A percentile compares a stretch with the other conserved stretches of the same genome.
Conservation (phyloP, 139 green algal species). For the Pseudopediastrum boryanum region DNA sequence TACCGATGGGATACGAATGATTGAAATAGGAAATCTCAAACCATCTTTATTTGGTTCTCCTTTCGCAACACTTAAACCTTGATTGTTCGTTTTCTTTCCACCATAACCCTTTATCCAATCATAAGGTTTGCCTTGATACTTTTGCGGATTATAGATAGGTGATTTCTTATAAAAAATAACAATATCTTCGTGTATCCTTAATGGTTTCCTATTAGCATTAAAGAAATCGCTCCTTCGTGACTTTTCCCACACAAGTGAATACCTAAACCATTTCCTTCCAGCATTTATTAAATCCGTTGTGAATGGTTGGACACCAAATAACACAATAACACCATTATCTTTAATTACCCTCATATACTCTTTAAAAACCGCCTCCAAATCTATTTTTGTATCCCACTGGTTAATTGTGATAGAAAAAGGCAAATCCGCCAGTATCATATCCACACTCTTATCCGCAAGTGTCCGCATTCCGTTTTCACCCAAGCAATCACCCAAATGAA, state of each 20-base stretch:
- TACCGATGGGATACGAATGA: too few relatives aligned
- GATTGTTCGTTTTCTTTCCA: background rate
- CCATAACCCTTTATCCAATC: background rate
- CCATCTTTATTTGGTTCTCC: background rate
- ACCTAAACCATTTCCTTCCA: slow-evolving; percentile 8
- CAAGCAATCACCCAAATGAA: too few relatives aligned
- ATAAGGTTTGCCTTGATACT: background rate
- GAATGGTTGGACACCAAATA: slow-evolving; percentile 10
- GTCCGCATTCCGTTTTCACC: too few relatives aligned
- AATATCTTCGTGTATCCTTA: slow-evolving; percentile 1
- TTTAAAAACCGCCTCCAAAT: background rate
- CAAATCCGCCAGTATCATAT: too few relatives aligned
- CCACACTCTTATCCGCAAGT: too few relatives aligned
- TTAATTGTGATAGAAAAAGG: too few relatives aligned
- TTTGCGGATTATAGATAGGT: slow-evolving; percentile 9
- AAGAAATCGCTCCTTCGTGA: background rate
- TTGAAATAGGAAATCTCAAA: background rate
- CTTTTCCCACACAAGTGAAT: background rate
- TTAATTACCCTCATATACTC: slow-evolving; percentile 3
- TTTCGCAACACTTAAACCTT: background rate
- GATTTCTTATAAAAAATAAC: slow-evolving; percentile 2
- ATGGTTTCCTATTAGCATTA: background rate
- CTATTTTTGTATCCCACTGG: background rate
- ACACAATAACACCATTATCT: slow-evolving; percentile 18
- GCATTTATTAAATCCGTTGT: slow-evolving; percentile 6